These are phyloP conservation scores for Penicillium sp. DNA, from an alignment of 2,329 filamentous ascomycete species.

Conservation along the genomic window DNA sequence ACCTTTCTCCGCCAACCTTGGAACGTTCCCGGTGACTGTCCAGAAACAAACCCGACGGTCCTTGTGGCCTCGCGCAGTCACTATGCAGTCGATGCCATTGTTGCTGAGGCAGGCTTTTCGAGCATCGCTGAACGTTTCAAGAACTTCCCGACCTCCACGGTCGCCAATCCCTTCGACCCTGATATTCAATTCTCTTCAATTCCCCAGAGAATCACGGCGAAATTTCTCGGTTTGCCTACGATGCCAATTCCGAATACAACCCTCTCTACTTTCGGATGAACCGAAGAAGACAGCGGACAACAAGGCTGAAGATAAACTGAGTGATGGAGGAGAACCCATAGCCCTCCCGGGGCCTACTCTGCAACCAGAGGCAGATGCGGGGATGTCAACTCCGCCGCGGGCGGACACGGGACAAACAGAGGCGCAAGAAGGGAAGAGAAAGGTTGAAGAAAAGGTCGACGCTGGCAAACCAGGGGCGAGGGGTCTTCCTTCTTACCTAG, in stretches of 20 bases:
- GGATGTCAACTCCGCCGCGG: constrained; percentile 21
- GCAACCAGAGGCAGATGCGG: constrained; percentile 28
- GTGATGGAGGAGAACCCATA: constrained; percentile 31
- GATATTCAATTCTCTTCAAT: constrained; percentile 28
- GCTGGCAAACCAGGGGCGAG: constrained; percentile 15
- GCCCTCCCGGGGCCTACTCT: constrained; percentile 23
- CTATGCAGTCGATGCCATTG: constrained; percentile 48
- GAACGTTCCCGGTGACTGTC: constrained; percentile 12
- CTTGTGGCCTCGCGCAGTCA: constrained; percentile 30
- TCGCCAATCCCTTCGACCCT: constrained; percentile 28
- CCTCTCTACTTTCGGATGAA: constrained; percentile 32
- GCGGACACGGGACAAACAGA: constrained; percentile 22
- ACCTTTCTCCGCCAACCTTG: constrained; percentile 16
- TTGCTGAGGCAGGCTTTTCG: constrained; percentile 45
- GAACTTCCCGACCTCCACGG: constrained; percentile 28
- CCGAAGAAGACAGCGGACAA: constrained; percentile 13
- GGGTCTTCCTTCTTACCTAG: constrained; percentile 42
- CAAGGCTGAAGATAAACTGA: constrained; percentile 19
- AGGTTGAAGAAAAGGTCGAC: constrained; percentile 11
- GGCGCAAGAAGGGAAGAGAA: constrained; percentile 18
- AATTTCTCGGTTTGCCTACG: constrained; percentile 48
- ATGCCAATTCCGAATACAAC: constrained; percentile 47
- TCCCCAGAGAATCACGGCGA: constrained; percentile 29
- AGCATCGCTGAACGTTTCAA: constrained; percentile 32
- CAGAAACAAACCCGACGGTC: constrained; percentile 25